Base-by-base conservation (phyloP, 148 eudicot species). In the Dysphania ambrosioides region DNA sequence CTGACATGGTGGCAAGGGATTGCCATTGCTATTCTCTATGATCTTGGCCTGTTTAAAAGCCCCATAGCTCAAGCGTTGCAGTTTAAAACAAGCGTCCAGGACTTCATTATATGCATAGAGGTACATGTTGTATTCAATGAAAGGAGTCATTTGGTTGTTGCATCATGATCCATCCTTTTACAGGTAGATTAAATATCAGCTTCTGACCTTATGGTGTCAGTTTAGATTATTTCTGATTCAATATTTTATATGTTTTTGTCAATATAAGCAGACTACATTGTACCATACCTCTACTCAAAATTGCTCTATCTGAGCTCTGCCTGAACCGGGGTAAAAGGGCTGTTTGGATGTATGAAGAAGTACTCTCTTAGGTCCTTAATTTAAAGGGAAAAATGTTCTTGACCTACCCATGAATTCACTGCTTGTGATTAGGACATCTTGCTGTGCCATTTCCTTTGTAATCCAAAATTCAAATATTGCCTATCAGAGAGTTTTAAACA, bases 1-100 rank as follows among this genome's bases (percentile, higher is more conserved):
- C 84, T 96, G 83, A 92, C 99, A 23, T 96, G 99, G 99, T 96
- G 99, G 99, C 97, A 96, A 92, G 99, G 99, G 79, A 85, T 96
- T 76, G 88, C 88, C 59, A 96, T 96, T 66, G 93, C 99, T 21
- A 84, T 96, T 73, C 83, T 96, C 29, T 88, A 85, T 78, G 87
- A 84, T 65, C 71, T 96, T 69, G 97, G 97, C 29, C 84, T 96
- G 71, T 83, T 96, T 70, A 87, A 89, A 82, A 96, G 99, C 79
- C 91, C 91, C 70, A 83, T 96, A 85, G 99, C 97, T 86, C 93
- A 90, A 79, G 86, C 97, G 21, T 85, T 96, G 85, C 97, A 96
- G 86, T 85, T 96, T 74, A 84, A 96, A 71, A 87, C 99, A 68
- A 90, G 97, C 53, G 87, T 96, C 47, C 99, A 96, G 68, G 93